Percentiles rank a stretch among this genome's conserved stretches.
These are phyloP conservation scores for Verticillium tricorpus DNA, from an alignment of 2,329 filamentous ascomycete genomes.

Conservation along the genomic window DNA sequence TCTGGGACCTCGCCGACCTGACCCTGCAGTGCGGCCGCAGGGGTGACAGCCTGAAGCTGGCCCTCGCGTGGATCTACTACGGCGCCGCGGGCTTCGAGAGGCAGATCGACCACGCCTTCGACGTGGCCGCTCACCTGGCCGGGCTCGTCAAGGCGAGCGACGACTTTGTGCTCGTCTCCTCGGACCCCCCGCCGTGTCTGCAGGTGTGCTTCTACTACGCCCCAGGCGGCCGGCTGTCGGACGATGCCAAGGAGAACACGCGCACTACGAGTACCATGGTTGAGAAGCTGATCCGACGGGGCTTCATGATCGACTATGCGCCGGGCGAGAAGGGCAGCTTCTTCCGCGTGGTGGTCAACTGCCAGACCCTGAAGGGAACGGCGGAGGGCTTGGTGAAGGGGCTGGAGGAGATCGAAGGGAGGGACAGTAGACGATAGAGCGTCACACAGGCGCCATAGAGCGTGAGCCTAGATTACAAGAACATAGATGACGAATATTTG, in stretches of 20 bases:
- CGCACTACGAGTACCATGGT: slow-evolving; percentile 44
- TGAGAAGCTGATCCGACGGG: slow-evolving; percentile 39
- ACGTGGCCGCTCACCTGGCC: slow-evolving; percentile 65
- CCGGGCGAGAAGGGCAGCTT: slow-evolving; percentile 52
- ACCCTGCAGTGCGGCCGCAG: slow-evolving; percentile 90
- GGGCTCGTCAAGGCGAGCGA: slow-evolving; percentile 46
- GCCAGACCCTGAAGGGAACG: slow-evolving; percentile 47
- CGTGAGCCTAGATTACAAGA: no score
- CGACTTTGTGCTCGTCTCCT: slow-evolving; percentile 68
- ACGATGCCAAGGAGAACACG: slow-evolving; percentile 41
- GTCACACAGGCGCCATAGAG: neutral
- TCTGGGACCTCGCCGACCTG: slow-evolving; percentile 88
- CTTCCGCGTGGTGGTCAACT: slow-evolving; percentile 56
- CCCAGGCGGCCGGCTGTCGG: slow-evolving; percentile 45
- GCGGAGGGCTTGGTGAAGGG: slow-evolving; percentile 50
- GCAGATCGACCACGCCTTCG: slow-evolving; percentile 70
- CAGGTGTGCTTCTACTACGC: slow-evolving; percentile 95
- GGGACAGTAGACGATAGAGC: neutral
- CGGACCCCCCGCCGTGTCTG: slow-evolving; percentile 77
- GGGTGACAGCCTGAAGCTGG: slow-evolving; percentile 82
- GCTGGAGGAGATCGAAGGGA: slow-evolving; percentile 40
- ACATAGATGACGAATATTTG: neutral
- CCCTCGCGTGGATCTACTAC: slow-evolving; percentile 86
- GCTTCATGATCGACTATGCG: slow-evolving; percentile 60
- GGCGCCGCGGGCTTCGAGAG: slow-evolving; percentile 67